Conservation (phyloP, 108 stramenopile genomes). For the Cyclotella distinguenda region DNA sequence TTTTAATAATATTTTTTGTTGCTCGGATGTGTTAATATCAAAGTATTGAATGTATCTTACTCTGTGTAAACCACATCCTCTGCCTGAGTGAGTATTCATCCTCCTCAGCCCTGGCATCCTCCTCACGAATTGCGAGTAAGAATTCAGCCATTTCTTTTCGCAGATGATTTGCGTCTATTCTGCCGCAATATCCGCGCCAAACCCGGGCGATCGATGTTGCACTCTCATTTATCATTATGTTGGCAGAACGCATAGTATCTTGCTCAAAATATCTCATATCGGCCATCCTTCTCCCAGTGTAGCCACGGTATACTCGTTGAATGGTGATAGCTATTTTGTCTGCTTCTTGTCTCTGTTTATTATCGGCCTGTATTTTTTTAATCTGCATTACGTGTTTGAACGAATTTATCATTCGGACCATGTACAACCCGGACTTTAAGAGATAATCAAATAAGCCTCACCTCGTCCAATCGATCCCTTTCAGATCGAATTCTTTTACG, state of each 20-base stretch:
- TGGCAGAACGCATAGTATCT: not conserved
- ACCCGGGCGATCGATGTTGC: slow-evolving; percentile 27
- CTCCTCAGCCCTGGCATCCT: slow-evolving; percentile 32
- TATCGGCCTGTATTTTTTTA: slow-evolving; percentile 2
- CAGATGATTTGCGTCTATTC: slow-evolving; percentile 24
- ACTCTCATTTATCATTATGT: slow-evolving; percentile 20
- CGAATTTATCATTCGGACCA: not conserved
- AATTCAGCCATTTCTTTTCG: slow-evolving; percentile 38
- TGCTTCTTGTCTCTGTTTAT: slow-evolving; percentile 14
- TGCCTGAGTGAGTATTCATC: slow-evolving; percentile 12
- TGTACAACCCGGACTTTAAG: not conserved
- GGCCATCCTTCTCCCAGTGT: slow-evolving; percentile 27
- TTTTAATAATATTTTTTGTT: too few species aligned
- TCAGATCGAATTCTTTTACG: slow-evolving; percentile 15
- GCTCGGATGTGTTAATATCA: too few species aligned
- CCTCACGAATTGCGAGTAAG: slow-evolving; percentile 25
- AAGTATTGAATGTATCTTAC: too few species aligned
- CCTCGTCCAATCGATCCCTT: slow-evolving; percentile 29
- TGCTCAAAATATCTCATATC: not conserved
- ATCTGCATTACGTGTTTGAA: slow-evolving; percentile 6
- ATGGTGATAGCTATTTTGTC: slow-evolving; percentile 22
- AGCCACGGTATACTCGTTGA: slow-evolving; percentile 32
- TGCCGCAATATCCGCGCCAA: slow-evolving; percentile 44
- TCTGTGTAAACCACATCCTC: too few species aligned
- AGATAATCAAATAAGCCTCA: not conserved